Base-by-base conservation (phyloP, 345 rosid genomes). In the Iberis pinnata region DNA sequence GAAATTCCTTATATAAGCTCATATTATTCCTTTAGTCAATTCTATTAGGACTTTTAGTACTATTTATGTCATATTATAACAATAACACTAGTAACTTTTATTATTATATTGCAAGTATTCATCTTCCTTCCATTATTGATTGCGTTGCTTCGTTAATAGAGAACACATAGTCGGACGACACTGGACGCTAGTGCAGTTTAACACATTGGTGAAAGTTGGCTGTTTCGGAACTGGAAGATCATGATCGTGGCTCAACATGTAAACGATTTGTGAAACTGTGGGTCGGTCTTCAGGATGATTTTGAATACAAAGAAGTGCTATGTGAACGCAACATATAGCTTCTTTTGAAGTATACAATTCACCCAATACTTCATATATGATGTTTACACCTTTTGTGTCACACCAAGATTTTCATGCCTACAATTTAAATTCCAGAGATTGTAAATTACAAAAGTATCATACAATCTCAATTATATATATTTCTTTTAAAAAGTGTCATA, bases 361-460 rank as follows among this genome's bases (percentile, higher is more conserved):
- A 10, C 41, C 6, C 29, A 43, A 31, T 19, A 48, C 13, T 43
- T 56, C 33, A 13, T 56, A 50, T 3, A 56, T 1, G 0, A 43
- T 43, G 51, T 32, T 43, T 9, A 32, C 33, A 19, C 51, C 61
- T 32, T 43, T 32, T 31, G 42, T 31, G 2, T 43, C 51, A 5
- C 61, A 56, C 61, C 61, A 56, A 32, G 51, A 56, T 43, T 56
- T 32, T 16, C 61, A 56, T 32, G 51, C 51, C 61, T 43, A 10
- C 7, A 29, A 13, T 4, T n/a, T n/a, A n/a, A n/a, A n/a, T n/a
- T n/a, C n/a, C n/a, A n/a, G n/a, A n/a, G 4, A 55, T 24, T 12
- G 7, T 6, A 42, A n/a, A 42, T 55, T 29, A 27, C 6, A 29
- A 29, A 22, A 3, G 6, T 3, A 2, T 3, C 6, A 22, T 22